phyloP scores from a whole-genome alignment of 2,329 filamentous ascomycete genomes.

The Salinomyces thailandicus region DNA sequence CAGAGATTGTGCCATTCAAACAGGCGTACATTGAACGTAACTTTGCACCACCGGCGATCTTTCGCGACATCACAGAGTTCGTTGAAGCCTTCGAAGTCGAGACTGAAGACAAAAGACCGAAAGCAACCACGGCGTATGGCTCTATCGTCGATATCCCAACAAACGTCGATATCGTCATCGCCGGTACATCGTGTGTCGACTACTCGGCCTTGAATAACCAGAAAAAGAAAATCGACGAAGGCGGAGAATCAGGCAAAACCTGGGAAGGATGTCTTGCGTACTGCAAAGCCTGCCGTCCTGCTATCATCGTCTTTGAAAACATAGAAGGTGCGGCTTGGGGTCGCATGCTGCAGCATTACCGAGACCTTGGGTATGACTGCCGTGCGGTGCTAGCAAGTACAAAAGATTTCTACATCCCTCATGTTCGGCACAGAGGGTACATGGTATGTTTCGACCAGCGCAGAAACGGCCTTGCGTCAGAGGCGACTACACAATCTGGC shows the following conservation, averaged over 20 bases:
- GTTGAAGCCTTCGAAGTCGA: conserved; percentile 12
- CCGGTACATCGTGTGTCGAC: conserved; percentile 67
- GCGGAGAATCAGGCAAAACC: conserved; percentile 56
- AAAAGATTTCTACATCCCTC: conserved; percentile 63
- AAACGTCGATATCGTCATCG: conserved; percentile 54
- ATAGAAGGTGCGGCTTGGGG: conserved; percentile 52
- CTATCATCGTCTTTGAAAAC: conserved; percentile 63
- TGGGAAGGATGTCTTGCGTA: conserved; percentile 54
- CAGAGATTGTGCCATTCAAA: conserved; percentile 37
- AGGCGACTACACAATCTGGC: not conserved
- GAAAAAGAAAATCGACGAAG: conserved; percentile 40
- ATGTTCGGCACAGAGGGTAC: conserved; percentile 38
- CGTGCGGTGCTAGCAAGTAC: conserved; percentile 47
- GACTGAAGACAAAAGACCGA: conserved; percentile 9
- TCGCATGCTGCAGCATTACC: conserved; percentile 30
- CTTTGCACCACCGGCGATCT: conserved; percentile 32
- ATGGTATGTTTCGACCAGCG: conserved; percentile 35
- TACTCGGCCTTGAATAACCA: conserved; percentile 56
- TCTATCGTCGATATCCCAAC: conserved; percentile 46
- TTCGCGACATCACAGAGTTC: conserved; percentile 36
- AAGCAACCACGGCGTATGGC: conserved; percentile 54
- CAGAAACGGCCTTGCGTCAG: not conserved
- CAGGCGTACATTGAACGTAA: conserved; percentile 40
- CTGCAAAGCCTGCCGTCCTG: conserved; percentile 43
- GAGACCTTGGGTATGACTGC: conserved; percentile 46